Base-by-base conservation (phyloP, 768 basidiomycete species). In the Dacryopinax spathularia region DNA sequence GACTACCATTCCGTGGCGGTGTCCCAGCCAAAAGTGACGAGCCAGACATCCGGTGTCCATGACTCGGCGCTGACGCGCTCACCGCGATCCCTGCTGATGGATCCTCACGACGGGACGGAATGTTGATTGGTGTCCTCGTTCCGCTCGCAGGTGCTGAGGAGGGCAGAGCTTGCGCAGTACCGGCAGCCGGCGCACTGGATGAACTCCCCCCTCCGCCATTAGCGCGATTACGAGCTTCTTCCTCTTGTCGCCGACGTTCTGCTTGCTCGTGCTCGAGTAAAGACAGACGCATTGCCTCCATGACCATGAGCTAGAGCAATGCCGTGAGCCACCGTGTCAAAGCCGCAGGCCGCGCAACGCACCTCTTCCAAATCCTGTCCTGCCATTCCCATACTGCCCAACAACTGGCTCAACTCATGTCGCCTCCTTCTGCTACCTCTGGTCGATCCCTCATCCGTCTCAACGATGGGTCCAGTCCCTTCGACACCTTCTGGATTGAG, bases 251-350 rank as follows among this genome's bases (percentile, higher is more conserved):
- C 62, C 75, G 74, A 69, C 84, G 81, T 71, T 92, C 91, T 63
- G 92, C 89, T 70, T 92, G 92, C 75, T 97, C 94, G 70, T 98
- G 93, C 64, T 98, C 95, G 59, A 96, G 72, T 67, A 97, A 78
- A 29, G 92, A 96, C 64, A 96, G 77, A 62, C 95, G 84, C 93
- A 99, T 98, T 3, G 96, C 96, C 76, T 98, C 96, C 90, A 94
- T 94, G 62, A 99, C 78, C 95, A 98, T 97, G 43, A 99, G 76
- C 91, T 99, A 66, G 22, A 43, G 27, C 6, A 62, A 29, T 29
- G 29, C 60, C 41, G 44, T 18, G 60, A 62, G 44, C 62, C 39
- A 68, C 41, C 71, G 67, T 29, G 64, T 66, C 44, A 31, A 66
- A 29, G 34, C 60, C n/a, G 41, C 27, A 35, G 62, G 34, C 65